Conservation (phyloP, 257 asterid species). For the Linaria vulgaris region DNA sequence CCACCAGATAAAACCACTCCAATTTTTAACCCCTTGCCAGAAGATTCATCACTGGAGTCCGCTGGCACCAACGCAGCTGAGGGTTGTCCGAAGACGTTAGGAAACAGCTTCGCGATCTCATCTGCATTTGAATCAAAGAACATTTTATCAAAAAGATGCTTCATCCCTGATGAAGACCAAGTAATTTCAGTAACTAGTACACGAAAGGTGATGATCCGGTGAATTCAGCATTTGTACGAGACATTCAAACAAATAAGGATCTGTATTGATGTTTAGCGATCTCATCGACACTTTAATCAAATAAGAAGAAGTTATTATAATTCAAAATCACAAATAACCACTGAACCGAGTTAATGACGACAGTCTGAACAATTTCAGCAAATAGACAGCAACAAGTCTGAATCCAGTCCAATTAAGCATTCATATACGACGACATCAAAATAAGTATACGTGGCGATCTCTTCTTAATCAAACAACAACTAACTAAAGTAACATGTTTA, state of each 20-base stretch:
- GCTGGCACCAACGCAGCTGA: slow-evolving; percentile 56
- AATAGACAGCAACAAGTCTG: too few species aligned
- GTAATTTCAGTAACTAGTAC: slow-evolving; percentile 1
- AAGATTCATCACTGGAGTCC: slow-evolving; percentile 29
- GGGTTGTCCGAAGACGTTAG: slow-evolving; percentile 65
- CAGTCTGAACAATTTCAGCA: too few species aligned
- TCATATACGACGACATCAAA: too few species aligned
- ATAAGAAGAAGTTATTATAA: too few species aligned
- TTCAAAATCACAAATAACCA: too few species aligned
- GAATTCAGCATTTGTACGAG: slow-evolving; percentile 21
- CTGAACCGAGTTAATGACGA: too few species aligned
- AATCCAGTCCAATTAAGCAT: too few species aligned
- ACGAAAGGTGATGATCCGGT: background rate
- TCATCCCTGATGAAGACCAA: background rate
- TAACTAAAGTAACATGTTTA: background rate
- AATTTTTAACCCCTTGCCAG: slow-evolving; percentile 49
- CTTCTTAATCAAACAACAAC: slow-evolving; percentile 19
- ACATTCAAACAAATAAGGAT: slow-evolving; percentile 37
- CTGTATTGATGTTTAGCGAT: slow-evolving; percentile 36
- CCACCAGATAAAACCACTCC: slow-evolving; percentile 83
- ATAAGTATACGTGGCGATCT: too few species aligned
- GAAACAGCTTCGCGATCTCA: slow-evolving; percentile 69
- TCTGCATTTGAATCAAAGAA: slow-evolving; percentile 39
- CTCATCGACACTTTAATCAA: slow-evolving; percentile 38
- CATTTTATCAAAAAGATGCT: slow-evolving; percentile 5